A percentile compares a stretch with the other conserved stretches of the same genome.
Evolutionary conservation across 306 rosid species (phyloP).

Genomic region (Corylus americana): DNA sequence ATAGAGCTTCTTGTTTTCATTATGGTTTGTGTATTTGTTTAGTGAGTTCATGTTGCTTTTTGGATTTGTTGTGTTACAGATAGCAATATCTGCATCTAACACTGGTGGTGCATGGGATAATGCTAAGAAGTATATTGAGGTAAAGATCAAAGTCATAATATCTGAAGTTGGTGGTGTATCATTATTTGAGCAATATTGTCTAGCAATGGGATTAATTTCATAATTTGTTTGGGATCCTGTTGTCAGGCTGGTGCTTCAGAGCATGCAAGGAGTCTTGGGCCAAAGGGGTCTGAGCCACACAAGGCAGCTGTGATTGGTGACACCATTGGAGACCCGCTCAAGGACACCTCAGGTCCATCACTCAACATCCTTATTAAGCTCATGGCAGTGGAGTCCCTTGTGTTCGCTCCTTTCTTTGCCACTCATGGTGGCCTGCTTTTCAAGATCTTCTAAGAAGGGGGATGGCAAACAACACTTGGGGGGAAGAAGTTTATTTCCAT

Average conservation of each 20-base stretch:
- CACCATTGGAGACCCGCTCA: constrained; percentile 75
- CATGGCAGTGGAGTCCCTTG: constrained; percentile 73
- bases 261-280: constrained; percentile 69
- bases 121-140: constrained; percentile 85
- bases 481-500: constrained; percentile 26
- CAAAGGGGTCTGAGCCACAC: constrained; percentile 72
- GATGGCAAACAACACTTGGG: neutral
- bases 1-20: neutral
- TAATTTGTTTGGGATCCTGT: constrained; percentile 4
- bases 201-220: neutral
- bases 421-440: constrained; percentile 75
- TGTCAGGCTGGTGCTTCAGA: constrained; percentile 67
- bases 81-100: constrained; percentile 76
- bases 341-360: constrained; percentile 78
- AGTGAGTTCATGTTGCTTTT: neutral
- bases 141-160: neutral
- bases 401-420: constrained; percentile 70
- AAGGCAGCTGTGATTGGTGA: constrained; percentile 79
- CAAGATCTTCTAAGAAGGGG: constrained; percentile 47
- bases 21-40: neutral
- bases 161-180: neutral
- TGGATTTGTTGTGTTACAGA: constrained; percentile 24
- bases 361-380: constrained; percentile 80
- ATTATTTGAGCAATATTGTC: neutral
- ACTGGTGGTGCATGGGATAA: constrained; percentile 84